These are phyloP conservation scores for Hypoxylon sp. DNA, from an alignment of 2,329 filamentous ascomycete species.

Conservation along the genomic window DNA sequence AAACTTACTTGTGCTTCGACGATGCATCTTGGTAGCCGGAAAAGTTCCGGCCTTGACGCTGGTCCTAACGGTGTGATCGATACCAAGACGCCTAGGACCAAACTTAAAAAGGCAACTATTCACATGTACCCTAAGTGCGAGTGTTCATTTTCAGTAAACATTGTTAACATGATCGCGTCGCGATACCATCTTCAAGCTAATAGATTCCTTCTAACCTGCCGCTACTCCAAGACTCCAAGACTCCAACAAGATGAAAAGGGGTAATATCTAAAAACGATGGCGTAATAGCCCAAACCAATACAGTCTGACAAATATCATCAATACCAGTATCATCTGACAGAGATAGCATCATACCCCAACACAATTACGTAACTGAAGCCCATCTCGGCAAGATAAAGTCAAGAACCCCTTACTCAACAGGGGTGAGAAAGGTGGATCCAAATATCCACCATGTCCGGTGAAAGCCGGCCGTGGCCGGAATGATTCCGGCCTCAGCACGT, in stretches of 20 bases:
- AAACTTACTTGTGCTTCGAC: background rate
- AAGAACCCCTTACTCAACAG: too few relatives aligned
- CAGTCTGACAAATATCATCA: too few relatives aligned
- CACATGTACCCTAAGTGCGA: too few relatives aligned
- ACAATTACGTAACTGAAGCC: background rate
- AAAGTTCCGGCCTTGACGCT: constrained; percentile 31
- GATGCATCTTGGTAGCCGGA: constrained; percentile 24
- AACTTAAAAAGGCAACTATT: too few relatives aligned
- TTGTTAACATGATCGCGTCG: too few relatives aligned
- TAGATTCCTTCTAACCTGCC: too few relatives aligned
- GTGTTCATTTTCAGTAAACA: too few relatives aligned
- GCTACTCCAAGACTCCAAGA: too few relatives aligned
- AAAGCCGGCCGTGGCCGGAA: constrained; percentile 38
- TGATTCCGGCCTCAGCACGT: constrained; percentile 38
- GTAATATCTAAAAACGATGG: background rate
- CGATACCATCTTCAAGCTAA: too few relatives aligned
- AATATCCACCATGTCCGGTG: constrained; percentile 22
- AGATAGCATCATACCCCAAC: background rate
- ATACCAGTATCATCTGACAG: background rate
- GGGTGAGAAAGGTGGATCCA: background rate
- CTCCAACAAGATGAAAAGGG: background rate
- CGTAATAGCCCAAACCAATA: background rate
- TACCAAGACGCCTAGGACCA: too few relatives aligned
- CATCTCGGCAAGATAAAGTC: background rate
- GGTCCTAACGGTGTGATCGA: too few relatives aligned